Evolutionary conservation across 2,329 filamentous ascomycete species (phyloP).

Genomic region (Calonectria crousiana): DNA sequence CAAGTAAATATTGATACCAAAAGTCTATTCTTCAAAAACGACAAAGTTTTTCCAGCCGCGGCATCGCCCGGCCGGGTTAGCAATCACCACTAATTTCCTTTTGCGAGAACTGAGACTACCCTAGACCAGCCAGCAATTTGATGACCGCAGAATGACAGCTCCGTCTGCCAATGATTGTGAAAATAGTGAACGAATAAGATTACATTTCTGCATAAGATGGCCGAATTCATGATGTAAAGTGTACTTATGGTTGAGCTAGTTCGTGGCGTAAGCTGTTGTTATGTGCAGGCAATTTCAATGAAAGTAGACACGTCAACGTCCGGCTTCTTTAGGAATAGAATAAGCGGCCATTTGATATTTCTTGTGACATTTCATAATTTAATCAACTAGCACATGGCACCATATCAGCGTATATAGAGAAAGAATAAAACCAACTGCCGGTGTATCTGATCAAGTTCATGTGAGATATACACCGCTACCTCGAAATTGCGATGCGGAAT

Average conservation of each 20-base stretch:
- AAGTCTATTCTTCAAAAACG: neutral
- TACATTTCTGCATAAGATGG: neutral
- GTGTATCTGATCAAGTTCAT: neutral
- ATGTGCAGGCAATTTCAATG: neutral
- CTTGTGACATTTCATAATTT: neutral
- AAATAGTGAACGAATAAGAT: neutral
- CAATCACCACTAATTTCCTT: neutral
- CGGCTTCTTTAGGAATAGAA: neutral
- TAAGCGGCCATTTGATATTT: neutral
- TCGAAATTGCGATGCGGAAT: neutral
- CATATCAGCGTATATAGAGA: neutral
- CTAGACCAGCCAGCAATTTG: neutral
- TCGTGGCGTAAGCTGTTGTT: neutral
- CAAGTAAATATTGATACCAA: neutral
- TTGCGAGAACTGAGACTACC: neutral
- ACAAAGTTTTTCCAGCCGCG: neutral
- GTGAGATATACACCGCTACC: neutral
- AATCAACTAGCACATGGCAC: neutral
- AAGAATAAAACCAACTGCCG: neutral
- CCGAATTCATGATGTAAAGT: neutral
- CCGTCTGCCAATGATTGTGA: neutral
- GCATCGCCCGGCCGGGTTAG: neutral
- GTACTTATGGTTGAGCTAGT: neutral
- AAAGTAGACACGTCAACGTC: too few species aligned
- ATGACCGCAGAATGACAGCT: neutral